phyloP scores from a whole-genome alignment of 805 yeast genomes.

The Candida arabinofermentans region DNA sequence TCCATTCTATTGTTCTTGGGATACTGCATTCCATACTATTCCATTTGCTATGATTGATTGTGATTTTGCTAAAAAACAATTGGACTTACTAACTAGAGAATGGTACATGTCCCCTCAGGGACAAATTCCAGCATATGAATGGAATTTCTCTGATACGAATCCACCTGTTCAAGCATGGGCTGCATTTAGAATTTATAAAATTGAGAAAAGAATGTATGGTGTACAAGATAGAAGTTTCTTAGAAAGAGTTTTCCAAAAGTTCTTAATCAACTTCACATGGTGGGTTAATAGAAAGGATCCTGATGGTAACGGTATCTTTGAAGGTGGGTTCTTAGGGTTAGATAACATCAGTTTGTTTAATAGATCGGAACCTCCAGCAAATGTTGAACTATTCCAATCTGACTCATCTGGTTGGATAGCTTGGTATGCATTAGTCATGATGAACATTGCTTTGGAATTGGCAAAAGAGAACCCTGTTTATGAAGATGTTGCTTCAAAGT shows the following conservation, averaged over 20 bases:
- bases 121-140: constrained; percentile 95
- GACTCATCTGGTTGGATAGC: constrained; percentile 99
- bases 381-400: constrained; percentile 87
- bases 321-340: constrained; percentile 90
- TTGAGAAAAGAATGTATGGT: constrained; percentile 84
- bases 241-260: constrained; percentile 90
- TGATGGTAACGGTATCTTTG: constrained; percentile 84
- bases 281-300: constrained; percentile 92
- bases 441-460: constrained; percentile 85
- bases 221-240: constrained; percentile 74
- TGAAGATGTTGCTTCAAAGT: constrained; percentile 91
- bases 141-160: constrained; percentile 94
- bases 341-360: constrained; percentile 92
- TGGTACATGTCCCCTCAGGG: constrained; percentile 99
- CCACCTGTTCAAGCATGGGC: constrained; percentile 99
- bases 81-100: constrained; percentile 81
- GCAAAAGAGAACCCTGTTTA: constrained; percentile 82
- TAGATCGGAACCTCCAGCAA: constrained; percentile 92
- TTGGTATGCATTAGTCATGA: constrained; percentile 83
- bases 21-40: constrained; percentile 90
- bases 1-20: constrained; percentile 97
- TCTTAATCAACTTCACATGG: constrained; percentile 89
- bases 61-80: constrained; percentile 82
- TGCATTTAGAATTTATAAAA: constrained; percentile 78
- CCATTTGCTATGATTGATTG: constrained; percentile 94